Evolutionary conservation across 179 eudicot genomes (phyloP).

Genomic region (Patellifolia procumbens): DNA sequence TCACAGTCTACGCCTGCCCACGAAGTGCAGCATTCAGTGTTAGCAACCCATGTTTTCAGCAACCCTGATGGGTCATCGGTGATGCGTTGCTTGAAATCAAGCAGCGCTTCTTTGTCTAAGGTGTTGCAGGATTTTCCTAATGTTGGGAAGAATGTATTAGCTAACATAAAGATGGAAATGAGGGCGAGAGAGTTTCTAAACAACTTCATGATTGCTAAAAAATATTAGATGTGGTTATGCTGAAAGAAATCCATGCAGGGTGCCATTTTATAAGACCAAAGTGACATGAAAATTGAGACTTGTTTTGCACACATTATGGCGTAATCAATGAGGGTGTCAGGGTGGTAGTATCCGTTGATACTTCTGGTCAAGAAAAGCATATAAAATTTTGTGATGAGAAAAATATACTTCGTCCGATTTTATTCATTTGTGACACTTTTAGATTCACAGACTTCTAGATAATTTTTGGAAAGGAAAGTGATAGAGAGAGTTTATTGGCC

Average conservation of each 20-base stretch:
- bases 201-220: slow-evolving; percentile 17
- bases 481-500: too few relatives aligned
- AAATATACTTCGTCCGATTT: too few relatives aligned
- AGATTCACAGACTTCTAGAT: too few relatives aligned
- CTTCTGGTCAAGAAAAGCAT: neutral
- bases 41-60: slow-evolving; percentile 52
- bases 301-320: neutral
- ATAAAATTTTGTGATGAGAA: neutral
- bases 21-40: slow-evolving; percentile 67
- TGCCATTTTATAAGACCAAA: neutral
- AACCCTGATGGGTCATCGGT: slow-evolving; percentile 61
- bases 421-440: too few relatives aligned
- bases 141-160: neutral
- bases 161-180: slow-evolving; percentile 18
- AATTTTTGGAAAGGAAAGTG: too few relatives aligned
- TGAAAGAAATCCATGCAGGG: neutral
- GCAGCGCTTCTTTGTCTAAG: slow-evolving; percentile 65
- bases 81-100: slow-evolving; percentile 53
- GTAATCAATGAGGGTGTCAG: neutral
- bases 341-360: neutral
- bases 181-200: slow-evolving; percentile 12
- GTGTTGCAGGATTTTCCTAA: slow-evolving; percentile 50
- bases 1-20: slow-evolving; percentile 79
- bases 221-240: neutral
- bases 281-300: slow-evolving; percentile 7